phyloP scores from a whole-genome alignment of 179 eudicot genomes.

The Silene noctiflora region DNA sequence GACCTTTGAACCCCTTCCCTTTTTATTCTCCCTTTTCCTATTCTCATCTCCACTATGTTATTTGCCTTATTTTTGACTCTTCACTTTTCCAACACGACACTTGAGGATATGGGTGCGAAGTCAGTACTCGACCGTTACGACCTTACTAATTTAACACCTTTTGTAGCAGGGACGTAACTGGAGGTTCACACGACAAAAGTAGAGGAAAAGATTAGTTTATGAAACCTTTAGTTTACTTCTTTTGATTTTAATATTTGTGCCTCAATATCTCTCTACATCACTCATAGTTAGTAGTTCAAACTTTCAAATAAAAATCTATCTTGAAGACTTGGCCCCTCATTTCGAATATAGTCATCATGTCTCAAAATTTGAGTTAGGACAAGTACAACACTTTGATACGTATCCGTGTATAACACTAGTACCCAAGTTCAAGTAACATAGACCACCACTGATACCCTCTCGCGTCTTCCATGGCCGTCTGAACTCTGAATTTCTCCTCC shows the following conservation, averaged over 20 bases:
- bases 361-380: background rate
- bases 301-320: background rate
- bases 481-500: too few species aligned
- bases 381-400: background rate
- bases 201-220: background rate
- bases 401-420: background rate
- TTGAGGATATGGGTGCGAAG: background rate
- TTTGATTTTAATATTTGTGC: background rate
- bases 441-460: background rate
- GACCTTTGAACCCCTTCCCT: background rate
- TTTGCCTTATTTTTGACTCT: background rate
- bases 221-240: background rate
- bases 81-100: background rate
- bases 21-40: background rate
- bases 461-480: too few species aligned
- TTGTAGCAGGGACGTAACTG: background rate
- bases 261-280: background rate
- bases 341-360: background rate
- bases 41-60: background rate
- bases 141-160: background rate
- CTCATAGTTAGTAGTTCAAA: background rate
- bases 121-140: background rate
- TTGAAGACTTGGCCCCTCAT: background rate
- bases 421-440: background rate
- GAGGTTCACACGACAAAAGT: background rate